Evolutionary conservation across 148 eudicot genomes (phyloP).

Genomic region (Rhododendron williamsianum): DNA sequence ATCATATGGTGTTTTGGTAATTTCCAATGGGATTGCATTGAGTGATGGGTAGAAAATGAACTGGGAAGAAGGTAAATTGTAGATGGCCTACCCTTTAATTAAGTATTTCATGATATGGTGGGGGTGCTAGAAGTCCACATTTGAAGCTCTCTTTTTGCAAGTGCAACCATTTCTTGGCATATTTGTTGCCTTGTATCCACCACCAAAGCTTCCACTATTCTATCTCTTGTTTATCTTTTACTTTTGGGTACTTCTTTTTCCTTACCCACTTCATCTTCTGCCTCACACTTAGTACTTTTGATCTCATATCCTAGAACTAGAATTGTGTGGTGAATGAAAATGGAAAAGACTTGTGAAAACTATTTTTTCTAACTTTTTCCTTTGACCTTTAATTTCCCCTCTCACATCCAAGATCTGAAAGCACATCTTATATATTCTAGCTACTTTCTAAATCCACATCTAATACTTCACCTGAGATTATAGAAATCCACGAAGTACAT

Average conservation of each 20-base stretch:
- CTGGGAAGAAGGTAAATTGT: constrained; percentile 2
- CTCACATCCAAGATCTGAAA: background rate
- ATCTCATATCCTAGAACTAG: background rate
- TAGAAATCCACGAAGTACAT: background rate
- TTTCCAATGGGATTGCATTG: background rate
- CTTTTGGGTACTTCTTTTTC: background rate
- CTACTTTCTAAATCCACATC: background rate
- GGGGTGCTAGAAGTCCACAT: background rate
- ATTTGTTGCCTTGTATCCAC: background rate
- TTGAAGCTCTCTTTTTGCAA: background rate
- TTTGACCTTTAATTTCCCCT: background rate
- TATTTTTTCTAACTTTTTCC: background rate
- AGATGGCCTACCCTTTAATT: background rate
- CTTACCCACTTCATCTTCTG: background rate
- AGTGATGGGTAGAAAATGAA: background rate
- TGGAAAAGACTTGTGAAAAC: background rate
- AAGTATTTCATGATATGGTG: background rate
- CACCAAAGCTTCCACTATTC: background rate
- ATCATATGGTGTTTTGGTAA: background rate
- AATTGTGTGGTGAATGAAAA: background rate
- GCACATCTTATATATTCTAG: background rate
- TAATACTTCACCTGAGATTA: background rate
- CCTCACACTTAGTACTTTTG: background rate
- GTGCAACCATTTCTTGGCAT: background rate
- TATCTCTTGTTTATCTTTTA: constrained; percentile 1